Percentiles rank a stretch among this genome's conserved stretches.
These are phyloP conservation scores for Kluyveromyces sp. DNA, from an alignment of 1,139 yeast genomes.

Conservation along the genomic window DNA sequence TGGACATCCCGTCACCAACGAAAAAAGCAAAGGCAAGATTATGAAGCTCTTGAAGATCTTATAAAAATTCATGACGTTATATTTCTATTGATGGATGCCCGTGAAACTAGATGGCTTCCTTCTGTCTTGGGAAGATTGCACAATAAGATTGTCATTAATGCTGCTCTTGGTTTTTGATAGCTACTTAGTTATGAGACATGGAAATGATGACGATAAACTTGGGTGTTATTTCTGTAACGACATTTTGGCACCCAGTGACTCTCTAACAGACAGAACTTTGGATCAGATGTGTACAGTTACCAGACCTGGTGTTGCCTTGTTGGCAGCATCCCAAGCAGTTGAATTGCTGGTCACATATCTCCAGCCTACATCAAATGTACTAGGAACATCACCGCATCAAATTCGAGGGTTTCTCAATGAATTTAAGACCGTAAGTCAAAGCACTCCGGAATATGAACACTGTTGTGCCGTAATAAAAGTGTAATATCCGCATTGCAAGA, in stretches of 20 bases:
- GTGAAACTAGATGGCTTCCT: constrained; percentile 96
- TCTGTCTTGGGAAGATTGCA: constrained; percentile 65
- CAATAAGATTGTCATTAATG: constrained; percentile 72
- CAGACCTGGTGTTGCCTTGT: constrained; percentile 86
- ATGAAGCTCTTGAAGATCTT: constrained; percentile 43
- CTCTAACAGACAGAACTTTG: constrained; percentile 72
- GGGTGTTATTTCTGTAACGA: constrained; percentile 97
- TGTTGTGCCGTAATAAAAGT: constrained; percentile 72
- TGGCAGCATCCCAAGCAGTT: constrained; percentile 83
- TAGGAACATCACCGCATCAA: constrained; percentile 84
- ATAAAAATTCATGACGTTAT: constrained; percentile 66
- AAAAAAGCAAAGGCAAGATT: constrained; percentile 44
- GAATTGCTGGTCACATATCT: constrained; percentile 70
- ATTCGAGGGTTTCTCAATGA: constrained; percentile 72
- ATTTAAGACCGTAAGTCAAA: constrained; percentile 55
- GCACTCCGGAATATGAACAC: constrained; percentile 61
- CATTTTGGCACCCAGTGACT: constrained; percentile 87
- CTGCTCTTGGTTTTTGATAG: constrained; percentile 95
- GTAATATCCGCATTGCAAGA: constrained; percentile 45
- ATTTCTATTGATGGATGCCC: constrained; percentile 80
- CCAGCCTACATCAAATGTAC: constrained; percentile 41
- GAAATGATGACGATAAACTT: constrained; percentile 40
- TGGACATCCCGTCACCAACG: constrained; percentile 72
- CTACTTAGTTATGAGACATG: constrained; percentile 90
- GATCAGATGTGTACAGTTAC: constrained; percentile 99